A percentile compares a stretch with the other conserved stretches of the same genome.
Evolutionary conservation across 306 rosid genomes (phyloP).

Genomic region (Citrullus colocynthis): DNA sequence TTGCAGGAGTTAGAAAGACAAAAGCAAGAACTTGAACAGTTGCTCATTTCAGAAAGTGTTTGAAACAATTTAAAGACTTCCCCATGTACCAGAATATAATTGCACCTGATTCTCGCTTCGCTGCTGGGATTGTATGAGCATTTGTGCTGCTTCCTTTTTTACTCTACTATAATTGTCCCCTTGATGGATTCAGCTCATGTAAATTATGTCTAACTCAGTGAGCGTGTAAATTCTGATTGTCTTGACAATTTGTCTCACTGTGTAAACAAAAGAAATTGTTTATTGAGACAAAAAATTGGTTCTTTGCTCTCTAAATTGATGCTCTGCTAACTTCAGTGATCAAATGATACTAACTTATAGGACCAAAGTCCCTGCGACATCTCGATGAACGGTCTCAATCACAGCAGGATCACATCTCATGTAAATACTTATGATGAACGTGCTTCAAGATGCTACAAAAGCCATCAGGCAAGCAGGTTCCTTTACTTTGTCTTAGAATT

Average conservation of each 20-base stretch:
- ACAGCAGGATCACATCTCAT: background rate
- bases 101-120: background rate
- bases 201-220: background rate
- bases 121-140: background rate
- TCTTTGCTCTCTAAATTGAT: background rate
- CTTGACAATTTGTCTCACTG: background rate
- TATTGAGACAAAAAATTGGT: background rate
- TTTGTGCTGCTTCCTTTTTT: background rate
- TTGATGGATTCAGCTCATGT: background rate
- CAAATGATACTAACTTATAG: background rate
- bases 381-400: background rate
- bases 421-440: background rate
- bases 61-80: background rate
- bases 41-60: slow-evolving; percentile 1
- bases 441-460: background rate
- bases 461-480: background rate
- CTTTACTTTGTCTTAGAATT: background rate
- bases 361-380: background rate
- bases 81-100: background rate
- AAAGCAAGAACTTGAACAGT: slow-evolving; percentile 5
- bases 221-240: background rate
- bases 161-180: background rate
- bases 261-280: background rate
- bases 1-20: slow-evolving; percentile 2
- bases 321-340: background rate